Evolutionary conservation across 2,329 filamentous ascomycete genomes (phyloP).

Genomic region (Fusarium setosum): DNA sequence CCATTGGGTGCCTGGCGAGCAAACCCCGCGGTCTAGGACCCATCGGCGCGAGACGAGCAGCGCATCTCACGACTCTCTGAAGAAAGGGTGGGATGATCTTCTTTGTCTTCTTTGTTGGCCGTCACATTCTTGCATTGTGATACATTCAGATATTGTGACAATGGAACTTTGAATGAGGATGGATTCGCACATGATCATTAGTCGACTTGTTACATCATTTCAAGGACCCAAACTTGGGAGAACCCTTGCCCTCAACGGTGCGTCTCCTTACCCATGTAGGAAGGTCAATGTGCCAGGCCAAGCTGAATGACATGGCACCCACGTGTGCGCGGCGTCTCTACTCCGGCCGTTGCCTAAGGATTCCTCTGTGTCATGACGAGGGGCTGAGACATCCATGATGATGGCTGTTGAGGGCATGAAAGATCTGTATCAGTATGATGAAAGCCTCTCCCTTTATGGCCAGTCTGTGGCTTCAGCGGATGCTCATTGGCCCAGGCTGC

Average conservation of each 20-base stretch:
- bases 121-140: not conserved
- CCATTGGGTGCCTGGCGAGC: constrained; percentile 15
- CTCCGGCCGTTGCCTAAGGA: not conserved
- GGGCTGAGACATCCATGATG: constrained; percentile 11
- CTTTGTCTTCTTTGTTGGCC: constrained; percentile 1
- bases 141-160: not conserved
- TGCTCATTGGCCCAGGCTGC: not conserved
- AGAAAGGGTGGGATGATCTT: not conserved
- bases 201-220: constrained; percentile 3
- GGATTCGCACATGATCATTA: not conserved
- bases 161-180: not conserved
- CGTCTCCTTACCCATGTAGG: constrained; percentile 10
- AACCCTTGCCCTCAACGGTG: constrained; percentile 4
- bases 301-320: constrained; percentile 8
- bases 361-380: constrained; percentile 11
- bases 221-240: not conserved
- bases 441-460: not conserved
- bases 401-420: not conserved
- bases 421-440: not conserved
- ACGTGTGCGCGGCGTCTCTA: not conserved
- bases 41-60: constrained; percentile 14
- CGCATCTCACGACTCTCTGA: not conserved
- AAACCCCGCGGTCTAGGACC: constrained; percentile 29
- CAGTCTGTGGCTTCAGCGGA: not conserved
- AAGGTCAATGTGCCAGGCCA: constrained; percentile 5